Percentiles rank a stretch among this genome's conserved stretches.
phyloP scores from a whole-genome alignment of 2,329 filamentous ascomycete genomes.

The Pseudopyricularia javanii region DNA sequence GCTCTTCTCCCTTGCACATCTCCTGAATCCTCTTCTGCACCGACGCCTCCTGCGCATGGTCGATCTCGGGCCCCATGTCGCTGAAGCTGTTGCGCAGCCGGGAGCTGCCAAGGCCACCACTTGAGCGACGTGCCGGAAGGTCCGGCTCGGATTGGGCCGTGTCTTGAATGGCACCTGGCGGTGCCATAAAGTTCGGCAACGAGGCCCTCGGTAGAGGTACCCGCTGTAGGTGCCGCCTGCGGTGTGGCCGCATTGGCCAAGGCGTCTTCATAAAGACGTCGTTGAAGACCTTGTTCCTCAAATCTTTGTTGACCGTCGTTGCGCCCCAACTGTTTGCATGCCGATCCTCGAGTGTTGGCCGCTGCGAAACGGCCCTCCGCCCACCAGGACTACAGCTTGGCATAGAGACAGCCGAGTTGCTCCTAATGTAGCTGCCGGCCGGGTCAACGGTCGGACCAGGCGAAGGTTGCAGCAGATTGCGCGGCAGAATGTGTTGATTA shows the following conservation, averaged over 20 bases:
- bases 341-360: slow-evolving; percentile 38
- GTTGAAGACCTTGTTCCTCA: slow-evolving; percentile 84
- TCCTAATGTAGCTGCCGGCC: neutral
- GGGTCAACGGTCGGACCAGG: neutral
- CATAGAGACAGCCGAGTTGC: neutral
- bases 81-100: slow-evolving; percentile 2
- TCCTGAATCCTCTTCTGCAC: neutral
- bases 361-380: slow-evolving; percentile 2
- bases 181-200: neutral
- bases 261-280: slow-evolving; percentile 82
- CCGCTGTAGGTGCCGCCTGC: slow-evolving; percentile 1
- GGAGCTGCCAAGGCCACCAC: neutral
- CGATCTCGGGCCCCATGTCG: slow-evolving; percentile 4
- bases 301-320: slow-evolving; percentile 75
- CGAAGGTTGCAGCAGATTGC: slow-evolving; percentile 62
- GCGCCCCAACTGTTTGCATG: slow-evolving; percentile 70
- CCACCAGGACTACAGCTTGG: neutral
- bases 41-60: neutral
- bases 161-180: neutral
- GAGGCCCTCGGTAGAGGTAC: slow-evolving; percentile 3
- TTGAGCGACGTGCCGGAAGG: neutral
- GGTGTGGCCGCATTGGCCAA: slow-evolving; percentile 26
- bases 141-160: slow-evolving; percentile 1
- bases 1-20: slow-evolving; percentile 9
- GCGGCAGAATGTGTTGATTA: slow-evolving; percentile 84